Evolutionary conservation across 1,284 basidiomycete genomes (phyloP).

Genomic region (Phellinidium pouzarii): DNA sequence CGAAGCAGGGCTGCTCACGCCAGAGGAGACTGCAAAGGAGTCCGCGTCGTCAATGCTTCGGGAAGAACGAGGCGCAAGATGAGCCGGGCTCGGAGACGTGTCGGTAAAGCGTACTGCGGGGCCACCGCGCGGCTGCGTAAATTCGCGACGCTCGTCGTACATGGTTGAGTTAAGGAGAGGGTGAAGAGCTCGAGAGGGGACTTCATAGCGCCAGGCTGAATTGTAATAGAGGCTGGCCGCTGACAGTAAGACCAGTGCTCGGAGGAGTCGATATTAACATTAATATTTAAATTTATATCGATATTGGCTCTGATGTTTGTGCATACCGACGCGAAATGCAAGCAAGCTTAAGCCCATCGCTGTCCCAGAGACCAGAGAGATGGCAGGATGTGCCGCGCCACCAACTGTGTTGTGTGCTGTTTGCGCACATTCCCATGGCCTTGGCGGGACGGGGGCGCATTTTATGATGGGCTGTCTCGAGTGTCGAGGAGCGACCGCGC

Average conservation of each 20-base stretch:
- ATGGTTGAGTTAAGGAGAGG: not conserved
- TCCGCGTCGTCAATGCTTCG: not conserved
- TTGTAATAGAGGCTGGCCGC: conserved; percentile 1
- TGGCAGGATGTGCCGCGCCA: not conserved
- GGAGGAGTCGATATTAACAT: not conserved
- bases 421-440: conserved; percentile 9
- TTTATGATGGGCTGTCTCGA: not conserved
- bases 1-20: not conserved
- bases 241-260: too few relatives aligned
- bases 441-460: conserved; percentile 1
- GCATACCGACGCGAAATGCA: too few relatives aligned
- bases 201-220: conserved; percentile 1
- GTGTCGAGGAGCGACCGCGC: conserved; percentile 2
- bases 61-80: not conserved
- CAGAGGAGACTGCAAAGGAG: conserved; percentile 2
- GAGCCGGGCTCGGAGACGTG: not conserved
- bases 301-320: too few relatives aligned
- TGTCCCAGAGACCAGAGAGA: too few relatives aligned
- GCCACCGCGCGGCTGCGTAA: not conserved
- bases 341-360: too few relatives aligned
- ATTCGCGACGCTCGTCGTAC: not conserved
- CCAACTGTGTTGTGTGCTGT: not conserved
- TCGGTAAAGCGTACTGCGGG: not conserved
- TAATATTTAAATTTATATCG: too few relatives aligned
- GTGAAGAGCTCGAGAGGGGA: not conserved